Evolutionary conservation across 2,329 filamentous ascomycete genomes (phyloP), one percentile per base, ranked within the genome.

Genomic region (Scytalidium sp.): DNA sequence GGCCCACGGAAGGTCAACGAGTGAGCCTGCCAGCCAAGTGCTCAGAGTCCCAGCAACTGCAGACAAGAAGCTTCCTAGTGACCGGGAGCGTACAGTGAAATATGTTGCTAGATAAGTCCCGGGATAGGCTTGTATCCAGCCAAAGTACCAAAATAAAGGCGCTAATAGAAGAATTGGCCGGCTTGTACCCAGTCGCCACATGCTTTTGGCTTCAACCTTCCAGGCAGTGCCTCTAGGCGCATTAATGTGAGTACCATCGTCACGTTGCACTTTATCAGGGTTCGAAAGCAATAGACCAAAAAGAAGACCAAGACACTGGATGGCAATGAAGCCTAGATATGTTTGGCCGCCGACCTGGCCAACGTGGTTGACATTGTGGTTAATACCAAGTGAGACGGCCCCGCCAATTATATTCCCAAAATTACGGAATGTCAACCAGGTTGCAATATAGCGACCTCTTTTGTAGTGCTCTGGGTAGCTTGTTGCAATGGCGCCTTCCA

Each of bases 351-450:
- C 62, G 1, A 71, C 65, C n/a, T 67, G 66, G 17, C 71, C 71
- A 2, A 60, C 57, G 1, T 69, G 65, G 19, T 67, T 64, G 10
- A 63, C 57, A 29, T 62, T 63, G 22, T 66, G 62, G 53, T 77
- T 79, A 9, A 79, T 57, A 1, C 69, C 76, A 2, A 79, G 64
- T 19, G 74, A 73, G 52, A 79, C 77, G 2, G 74, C 69, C 3
- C 75, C 76, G 10, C 76, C 76, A 7, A 80, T 69, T 21, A 78
- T 74, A 17, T 70, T 68, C 0, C 71, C 72, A 2, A 66, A 60
- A 13, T 69, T 69, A 17, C 69, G 67, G 43, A 69, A 70, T 3
- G 66, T 67, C 46, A 74, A 64, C 72, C 72, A 75, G 21, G 55
- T 62, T 3, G 60, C 55, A 2, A 57, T 49, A 19, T 57, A 57